Base-by-base conservation (phyloP, 805 yeast species). In the Wickerhamiella bombiphila region DNA sequence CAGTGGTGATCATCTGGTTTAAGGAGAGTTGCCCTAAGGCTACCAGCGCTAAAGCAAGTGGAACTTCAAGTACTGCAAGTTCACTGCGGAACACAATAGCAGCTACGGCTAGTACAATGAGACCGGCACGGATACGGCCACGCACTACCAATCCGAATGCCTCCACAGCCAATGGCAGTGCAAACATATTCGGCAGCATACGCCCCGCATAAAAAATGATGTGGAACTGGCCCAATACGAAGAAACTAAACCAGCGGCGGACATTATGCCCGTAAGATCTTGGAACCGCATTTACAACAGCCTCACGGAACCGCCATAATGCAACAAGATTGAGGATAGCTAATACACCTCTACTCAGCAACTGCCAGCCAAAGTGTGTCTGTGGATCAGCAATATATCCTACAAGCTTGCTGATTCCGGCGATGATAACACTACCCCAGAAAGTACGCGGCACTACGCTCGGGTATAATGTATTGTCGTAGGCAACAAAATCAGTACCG, bases 391-490 rank as follows among this genome's bases (percentile, higher is more conserved):
- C 22, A 4, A 45, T 16, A 32, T 40, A 41, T 11, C 63, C 41
- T 0, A 70, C 70, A 3, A 29, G 22, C 36, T 64, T 67, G 2
- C 70, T 55, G 1, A 74, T 31, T 0, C 51, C 52, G 0, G 81
- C 65, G 9, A 82, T 42, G 1, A 72, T 42, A 36, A 76, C 46
- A 7, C 91, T 68, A 2, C 94, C 93, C 9, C 81, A 51, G 50
- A 85, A 86, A 0, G 94, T 72, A 38, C 96, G 65, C 21, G 93
- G 94, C 5, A 88, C 94, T 2, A 66, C 86, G 2, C 96, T 96
- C 0, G 95, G 93, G 54, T 82, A 88, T 37, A 64, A 56, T 5
- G 64, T 44, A 54, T 88, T 97, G 52, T 88, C 96, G 53, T 68
- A 88, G 35, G 60, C 19, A 11, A 38, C 29, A 18, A 64, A 57